phyloP scores from a whole-genome alignment of 305 asterid species.

The Plantago coronopus region DNA sequence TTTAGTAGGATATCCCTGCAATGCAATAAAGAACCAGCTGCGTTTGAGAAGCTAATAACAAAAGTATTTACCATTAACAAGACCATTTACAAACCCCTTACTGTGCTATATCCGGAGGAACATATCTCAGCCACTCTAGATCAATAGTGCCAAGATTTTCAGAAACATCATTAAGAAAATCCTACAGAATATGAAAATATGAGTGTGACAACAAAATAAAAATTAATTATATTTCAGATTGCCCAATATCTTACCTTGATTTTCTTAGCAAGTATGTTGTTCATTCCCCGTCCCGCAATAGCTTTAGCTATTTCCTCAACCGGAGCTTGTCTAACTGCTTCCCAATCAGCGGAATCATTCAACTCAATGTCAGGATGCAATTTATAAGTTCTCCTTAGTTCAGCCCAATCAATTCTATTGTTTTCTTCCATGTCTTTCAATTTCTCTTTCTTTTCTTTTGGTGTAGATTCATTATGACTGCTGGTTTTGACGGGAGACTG shows the following conservation, averaged over 20 bases:
- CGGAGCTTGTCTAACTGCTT: conserved; percentile 42
- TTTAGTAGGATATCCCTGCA: conserved; percentile 53
- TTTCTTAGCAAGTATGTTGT: conserved; percentile 37
- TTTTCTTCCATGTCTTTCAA: conserved; percentile 13
- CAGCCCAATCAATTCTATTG: conserved; percentile 43
- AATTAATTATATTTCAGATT: background rate
- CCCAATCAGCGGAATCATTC: conserved; percentile 51
- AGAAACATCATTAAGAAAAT: conserved; percentile 38
- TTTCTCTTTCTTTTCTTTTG: no score
- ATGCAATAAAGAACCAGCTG: conserved; percentile 5
- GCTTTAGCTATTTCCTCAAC: conserved; percentile 25
- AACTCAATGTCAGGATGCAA: conserved; percentile 14
- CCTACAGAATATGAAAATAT: conserved; percentile 29
- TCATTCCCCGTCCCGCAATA: conserved; percentile 45
- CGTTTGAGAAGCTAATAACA: no score
- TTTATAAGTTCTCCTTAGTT: conserved; percentile 28
- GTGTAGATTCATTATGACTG: no score
- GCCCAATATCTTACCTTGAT: conserved; percentile 40
- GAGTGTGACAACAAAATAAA: background rate
- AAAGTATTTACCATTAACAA: background rate
- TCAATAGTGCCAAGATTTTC: conserved; percentile 53
- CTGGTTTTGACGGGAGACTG: no score
- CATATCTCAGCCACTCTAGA: conserved; percentile 62
- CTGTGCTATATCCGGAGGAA: conserved; percentile 44
- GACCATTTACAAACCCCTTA: background rate